phyloP scores from a whole-genome alignment of 139 green algal genomes.

The Cymbomonas tetramitiformis region DNA sequence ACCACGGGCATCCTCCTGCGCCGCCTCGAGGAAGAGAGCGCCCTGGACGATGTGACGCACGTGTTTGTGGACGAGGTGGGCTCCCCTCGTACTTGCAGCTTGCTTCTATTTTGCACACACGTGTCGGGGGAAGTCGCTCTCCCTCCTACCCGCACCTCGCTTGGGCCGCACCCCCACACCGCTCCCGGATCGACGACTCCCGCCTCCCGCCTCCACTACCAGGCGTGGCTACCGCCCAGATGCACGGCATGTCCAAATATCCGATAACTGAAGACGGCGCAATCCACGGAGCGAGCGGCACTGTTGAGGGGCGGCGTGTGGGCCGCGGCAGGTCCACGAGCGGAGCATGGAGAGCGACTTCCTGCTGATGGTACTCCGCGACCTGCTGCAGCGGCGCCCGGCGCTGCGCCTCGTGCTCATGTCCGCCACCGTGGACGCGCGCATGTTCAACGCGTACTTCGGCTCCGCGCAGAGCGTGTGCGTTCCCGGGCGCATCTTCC shows the following conservation, averaged over 20 bases:
- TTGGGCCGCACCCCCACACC: no score
- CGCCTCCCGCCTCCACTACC: no score
- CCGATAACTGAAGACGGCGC: no score
- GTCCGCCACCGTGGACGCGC: constrained; percentile 1
- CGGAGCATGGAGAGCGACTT: constrained; percentile 60
- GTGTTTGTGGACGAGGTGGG: constrained; percentile 47
- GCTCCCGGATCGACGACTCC: no score
- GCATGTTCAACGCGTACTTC: constrained; percentile 6
- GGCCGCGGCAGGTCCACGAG: constrained; percentile 80
- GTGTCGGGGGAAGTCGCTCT: no score
- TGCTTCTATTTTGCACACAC: no score
- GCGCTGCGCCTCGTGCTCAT: constrained; percentile 25
- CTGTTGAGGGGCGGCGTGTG: no score
- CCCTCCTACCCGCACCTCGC: no score
- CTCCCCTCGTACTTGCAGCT: not conserved
- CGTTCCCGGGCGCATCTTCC: constrained; percentile 66
- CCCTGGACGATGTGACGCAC: constrained; percentile 42
- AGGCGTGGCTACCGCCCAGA: no score
- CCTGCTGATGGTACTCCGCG: constrained; percentile 56
- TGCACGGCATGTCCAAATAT: no score
- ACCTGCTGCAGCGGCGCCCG: not conserved
- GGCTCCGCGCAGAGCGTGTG: constrained; percentile 11
- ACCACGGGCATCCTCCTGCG: constrained; percentile 91
- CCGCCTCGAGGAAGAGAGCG: constrained; percentile 58
- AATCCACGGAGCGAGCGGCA: no score